Evolutionary conservation across 495 filamentous ascomycete genomes (phyloP).

Genomic region (Neurospora sp.): DNA sequence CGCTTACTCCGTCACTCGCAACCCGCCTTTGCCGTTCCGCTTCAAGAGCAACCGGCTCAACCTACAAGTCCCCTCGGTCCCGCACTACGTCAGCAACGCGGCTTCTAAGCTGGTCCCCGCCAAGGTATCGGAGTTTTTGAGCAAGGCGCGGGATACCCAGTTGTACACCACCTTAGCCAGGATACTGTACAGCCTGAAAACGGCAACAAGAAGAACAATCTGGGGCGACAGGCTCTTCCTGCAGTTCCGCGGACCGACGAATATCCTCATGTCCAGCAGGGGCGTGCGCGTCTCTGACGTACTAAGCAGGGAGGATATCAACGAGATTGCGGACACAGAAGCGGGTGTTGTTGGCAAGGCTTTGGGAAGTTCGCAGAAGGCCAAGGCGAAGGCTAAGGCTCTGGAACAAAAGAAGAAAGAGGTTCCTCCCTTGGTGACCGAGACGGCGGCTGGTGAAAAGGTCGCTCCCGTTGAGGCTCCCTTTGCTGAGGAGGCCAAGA

Average conservation of each 20-base stretch:
- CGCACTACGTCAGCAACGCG: constrained; percentile 43
- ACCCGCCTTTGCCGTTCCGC: constrained; percentile 70
- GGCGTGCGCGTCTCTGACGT: constrained; percentile 25
- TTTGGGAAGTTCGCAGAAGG: no score
- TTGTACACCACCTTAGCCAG: constrained; percentile 58
- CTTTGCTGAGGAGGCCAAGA: not conserved
- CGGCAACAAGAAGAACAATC: constrained; percentile 67
- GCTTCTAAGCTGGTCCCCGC: constrained; percentile 24
- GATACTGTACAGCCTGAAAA: constrained; percentile 55
- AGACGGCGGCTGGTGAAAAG: not conserved
- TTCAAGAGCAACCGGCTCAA: constrained; percentile 66
- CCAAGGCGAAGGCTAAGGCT: not conserved
- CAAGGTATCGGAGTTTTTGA: constrained; percentile 55
- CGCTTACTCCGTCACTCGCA: constrained; percentile 69
- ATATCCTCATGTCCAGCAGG: constrained; percentile 75
- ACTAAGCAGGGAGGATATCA: constrained; percentile 50
- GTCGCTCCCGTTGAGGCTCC: not conserved
- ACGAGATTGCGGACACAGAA: constrained; percentile 73
- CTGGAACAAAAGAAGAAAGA: not conserved
- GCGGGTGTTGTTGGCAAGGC: constrained; percentile 35
- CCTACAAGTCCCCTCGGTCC: constrained; percentile 65
- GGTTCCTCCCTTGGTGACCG: not conserved
- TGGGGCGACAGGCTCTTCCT: constrained; percentile 92
- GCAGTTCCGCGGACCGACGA: constrained; percentile 76
- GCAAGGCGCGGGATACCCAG: constrained; percentile 53